Conservation (phyloP, 2,329 filamentous ascomycete genomes). For the Xylogone sp. region DNA sequence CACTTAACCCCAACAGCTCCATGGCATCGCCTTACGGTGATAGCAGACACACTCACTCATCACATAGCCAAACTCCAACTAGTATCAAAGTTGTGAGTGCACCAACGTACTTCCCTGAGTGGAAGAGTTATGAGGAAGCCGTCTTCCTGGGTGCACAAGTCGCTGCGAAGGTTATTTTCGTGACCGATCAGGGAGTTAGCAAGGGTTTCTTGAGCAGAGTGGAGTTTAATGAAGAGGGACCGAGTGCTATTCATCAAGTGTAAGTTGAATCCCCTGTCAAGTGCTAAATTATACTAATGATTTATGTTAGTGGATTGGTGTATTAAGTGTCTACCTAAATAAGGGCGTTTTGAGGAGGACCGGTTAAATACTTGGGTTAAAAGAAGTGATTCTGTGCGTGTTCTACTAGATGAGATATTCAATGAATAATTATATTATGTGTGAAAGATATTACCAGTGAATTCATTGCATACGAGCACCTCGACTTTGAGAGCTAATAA, state of each 20-base stretch:
- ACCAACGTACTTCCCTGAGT: constrained; percentile 71
- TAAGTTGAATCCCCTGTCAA: too few relatives aligned
- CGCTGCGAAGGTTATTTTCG: constrained; percentile 67
- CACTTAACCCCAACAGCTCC: constrained; percentile 30
- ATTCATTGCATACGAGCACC: too few relatives aligned
- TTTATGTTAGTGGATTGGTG: background rate
- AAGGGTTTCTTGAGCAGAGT: constrained; percentile 66
- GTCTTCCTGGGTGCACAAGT: constrained; percentile 70
- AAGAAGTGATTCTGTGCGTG: background rate
- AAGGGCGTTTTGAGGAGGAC: background rate
- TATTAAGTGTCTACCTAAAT: background rate
- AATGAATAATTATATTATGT: too few relatives aligned
- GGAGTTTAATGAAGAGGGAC: constrained; percentile 30
- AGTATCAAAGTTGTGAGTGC: constrained; percentile 62
- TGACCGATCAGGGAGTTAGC: constrained; percentile 56
- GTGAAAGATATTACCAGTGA: too few relatives aligned
- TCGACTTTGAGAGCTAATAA: too few relatives aligned
- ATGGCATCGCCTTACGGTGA: constrained; percentile 23
- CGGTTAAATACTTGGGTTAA: background rate
- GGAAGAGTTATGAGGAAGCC: constrained; percentile 53
- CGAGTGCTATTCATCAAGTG: constrained; percentile 30
- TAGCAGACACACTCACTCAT: constrained; percentile 51
- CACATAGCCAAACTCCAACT: constrained; percentile 65
- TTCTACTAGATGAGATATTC: too few relatives aligned
- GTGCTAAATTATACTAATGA: too few relatives aligned